Base-by-base conservation (phyloP, 345 rosid species). In the Salix suchowensis region DNA sequence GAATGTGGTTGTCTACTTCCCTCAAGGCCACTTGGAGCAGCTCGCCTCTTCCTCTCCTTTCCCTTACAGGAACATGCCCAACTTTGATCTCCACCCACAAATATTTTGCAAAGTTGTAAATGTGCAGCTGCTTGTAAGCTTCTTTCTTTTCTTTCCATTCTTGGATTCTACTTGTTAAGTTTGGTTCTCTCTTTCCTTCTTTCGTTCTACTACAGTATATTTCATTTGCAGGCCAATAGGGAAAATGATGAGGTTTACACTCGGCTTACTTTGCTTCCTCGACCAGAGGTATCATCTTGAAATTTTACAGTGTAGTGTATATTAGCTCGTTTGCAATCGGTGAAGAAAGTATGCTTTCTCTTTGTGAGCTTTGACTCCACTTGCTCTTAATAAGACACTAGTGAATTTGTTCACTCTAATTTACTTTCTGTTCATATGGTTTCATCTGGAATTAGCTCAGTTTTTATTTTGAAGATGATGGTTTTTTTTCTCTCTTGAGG, bases 231-330 rank as follows among this genome's bases (percentile, higher is more conserved):
- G 98, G 97, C 97, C 68, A 91, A 94, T 74, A 90, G 89, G 86
- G 98, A 88, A 83, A 91, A 90, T 82, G 91, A 94, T 83, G 97
- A 88, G 83, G 97, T 93, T 74, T 93, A 88, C 72, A 89, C 97
- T 65, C 92, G 90, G 82, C 85, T 93, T 68, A 73, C 90, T 74
- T 80, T 93, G 79, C 93, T 88, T 79, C 94, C 96, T 85, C 86
- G 84, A 39, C 91, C 89, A 26, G 92, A 90, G 96, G 96, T 93
- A 88, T 39, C 24, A 32, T 39, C 40, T 68, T 48, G 19, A 34
- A 61, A 28, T 67, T 58, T 58, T 21, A 44, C 48, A 10, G 15
- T 44, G 48, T 13, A 42, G 48, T 42, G 48, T 42, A 42, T 42
- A 11, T 11, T 44, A 44, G 48, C 48, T 44, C 48, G 4, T 44